Conservation (phyloP, 2,329 filamentous ascomycete genomes). For the Sordariomycetes sp. region DNA sequence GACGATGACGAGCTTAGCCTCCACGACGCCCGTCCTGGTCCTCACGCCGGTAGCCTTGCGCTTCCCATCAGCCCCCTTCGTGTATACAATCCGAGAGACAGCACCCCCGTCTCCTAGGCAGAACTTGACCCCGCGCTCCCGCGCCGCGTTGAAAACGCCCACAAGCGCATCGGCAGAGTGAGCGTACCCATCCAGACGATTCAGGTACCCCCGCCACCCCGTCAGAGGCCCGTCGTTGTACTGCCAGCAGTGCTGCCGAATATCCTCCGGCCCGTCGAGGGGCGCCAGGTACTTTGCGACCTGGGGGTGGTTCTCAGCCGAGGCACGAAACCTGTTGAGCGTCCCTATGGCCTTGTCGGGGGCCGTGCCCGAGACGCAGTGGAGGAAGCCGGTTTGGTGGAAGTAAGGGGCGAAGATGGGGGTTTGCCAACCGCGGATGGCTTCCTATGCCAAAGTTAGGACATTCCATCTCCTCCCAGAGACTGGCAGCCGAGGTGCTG, state of each 20-base stretch:
- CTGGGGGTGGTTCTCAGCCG: slow-evolving; percentile 22
- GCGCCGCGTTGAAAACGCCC: slow-evolving; percentile 28
- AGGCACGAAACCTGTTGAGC: slow-evolving; percentile 10
- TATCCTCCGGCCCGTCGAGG: slow-evolving; percentile 21
- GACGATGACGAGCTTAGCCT: slow-evolving; percentile 23
- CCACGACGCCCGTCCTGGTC: no score
- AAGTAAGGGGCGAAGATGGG: neutral
- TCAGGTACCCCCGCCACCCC: slow-evolving; percentile 43
- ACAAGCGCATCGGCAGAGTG: slow-evolving; percentile 37
- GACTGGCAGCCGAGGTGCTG: neutral
- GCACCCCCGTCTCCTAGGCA: slow-evolving; percentile 10
- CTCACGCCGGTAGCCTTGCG: slow-evolving; percentile 15
- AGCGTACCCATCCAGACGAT: slow-evolving; percentile 41
- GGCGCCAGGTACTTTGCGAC: slow-evolving; percentile 24
- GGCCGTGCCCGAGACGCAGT: neutral
- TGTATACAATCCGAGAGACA: slow-evolving; percentile 12
- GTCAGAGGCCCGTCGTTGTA: slow-evolving; percentile 29
- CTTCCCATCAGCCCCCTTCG: slow-evolving; percentile 10
- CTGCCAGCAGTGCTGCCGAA: slow-evolving; percentile 30
- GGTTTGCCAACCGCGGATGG: neutral
- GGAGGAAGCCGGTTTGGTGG: neutral
- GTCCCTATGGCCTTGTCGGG: neutral
- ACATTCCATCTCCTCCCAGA: neutral
- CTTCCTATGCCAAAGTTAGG: neutral
- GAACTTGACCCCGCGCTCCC: slow-evolving; percentile 24